Conservation (phyloP, 1,139 yeast species). For the Diutina ranongensis region DNA sequence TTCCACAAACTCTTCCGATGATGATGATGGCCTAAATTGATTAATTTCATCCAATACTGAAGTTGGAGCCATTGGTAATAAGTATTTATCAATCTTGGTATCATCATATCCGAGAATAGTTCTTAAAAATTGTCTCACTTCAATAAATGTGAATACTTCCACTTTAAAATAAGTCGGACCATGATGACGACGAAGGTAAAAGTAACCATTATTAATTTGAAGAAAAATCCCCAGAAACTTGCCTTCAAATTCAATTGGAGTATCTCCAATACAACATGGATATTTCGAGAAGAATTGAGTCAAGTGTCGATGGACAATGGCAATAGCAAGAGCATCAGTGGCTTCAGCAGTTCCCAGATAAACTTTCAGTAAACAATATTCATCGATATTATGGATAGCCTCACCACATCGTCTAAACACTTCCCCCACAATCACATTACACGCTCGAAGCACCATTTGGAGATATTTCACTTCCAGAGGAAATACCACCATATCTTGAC, state of each 20-base stretch:
- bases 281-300: background rate
- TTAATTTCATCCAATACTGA: background rate
- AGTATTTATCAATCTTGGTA: background rate
- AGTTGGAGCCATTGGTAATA: background rate
- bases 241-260: background rate
- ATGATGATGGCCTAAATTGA: background rate
- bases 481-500: background rate
- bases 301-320: background rate
- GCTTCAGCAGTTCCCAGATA: background rate
- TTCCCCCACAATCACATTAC: background rate
- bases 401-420: background rate
- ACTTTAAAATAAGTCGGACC: background rate
- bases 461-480: background rate
- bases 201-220: background rate
- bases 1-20: background rate
- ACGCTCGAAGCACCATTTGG: background rate
- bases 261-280: background rate
- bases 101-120: background rate
- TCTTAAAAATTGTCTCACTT: background rate
- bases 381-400: background rate
- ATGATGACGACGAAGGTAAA: background rate
- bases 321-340: background rate
- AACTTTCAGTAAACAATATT: constrained; percentile 4
- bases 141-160: background rate
- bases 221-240: background rate